phyloP scores from a whole-genome alignment of 768 basidiomycete species.

The Fomitopsis serialis region DNA sequence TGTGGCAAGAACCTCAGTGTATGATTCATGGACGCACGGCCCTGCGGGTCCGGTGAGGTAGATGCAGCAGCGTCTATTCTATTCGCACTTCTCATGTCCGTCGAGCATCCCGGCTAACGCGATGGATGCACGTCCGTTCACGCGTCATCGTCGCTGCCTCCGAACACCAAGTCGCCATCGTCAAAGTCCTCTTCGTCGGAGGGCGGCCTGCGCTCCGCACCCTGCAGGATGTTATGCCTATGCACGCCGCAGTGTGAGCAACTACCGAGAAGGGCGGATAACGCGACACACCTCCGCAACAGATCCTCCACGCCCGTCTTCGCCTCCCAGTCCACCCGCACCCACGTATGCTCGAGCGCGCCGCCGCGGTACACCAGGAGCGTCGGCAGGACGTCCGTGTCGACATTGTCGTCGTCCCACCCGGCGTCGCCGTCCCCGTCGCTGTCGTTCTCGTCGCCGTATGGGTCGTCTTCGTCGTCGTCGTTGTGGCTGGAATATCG shows the following conservation, averaged over 20 bases:
- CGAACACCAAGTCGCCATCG: constrained; percentile 26
- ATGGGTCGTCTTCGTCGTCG: constrained; percentile 46
- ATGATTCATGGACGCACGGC: too few relatives aligned
- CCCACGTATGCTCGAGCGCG: constrained; percentile 85
- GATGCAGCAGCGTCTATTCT: too few relatives aligned
- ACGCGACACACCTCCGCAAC: constrained; percentile 44
- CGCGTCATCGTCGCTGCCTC: constrained; percentile 23
- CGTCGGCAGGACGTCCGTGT: constrained; percentile 77
- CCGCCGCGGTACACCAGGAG: constrained; percentile 75
- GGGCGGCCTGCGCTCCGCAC: constrained; percentile 38
- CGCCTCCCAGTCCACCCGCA: constrained; percentile 84
- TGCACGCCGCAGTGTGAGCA: background rate
- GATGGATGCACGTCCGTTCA: too few relatives aligned
- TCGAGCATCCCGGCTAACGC: too few relatives aligned
- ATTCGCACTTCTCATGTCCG: too few relatives aligned
- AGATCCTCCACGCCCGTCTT: constrained; percentile 63
- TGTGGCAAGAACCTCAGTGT: too few relatives aligned
- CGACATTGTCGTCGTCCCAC: constrained; percentile 57
- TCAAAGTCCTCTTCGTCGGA: constrained; percentile 35
- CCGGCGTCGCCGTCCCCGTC: constrained; percentile 37
- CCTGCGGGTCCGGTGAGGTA: too few relatives aligned
- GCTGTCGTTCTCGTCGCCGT: constrained; percentile 30
- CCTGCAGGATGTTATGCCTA: constrained; percentile 39
- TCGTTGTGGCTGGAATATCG: constrained; percentile 15
- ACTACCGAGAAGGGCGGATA: background rate